Conservation (phyloP, 2,329 filamentous ascomycete species). For the Colletotrichum falcatum region DNA sequence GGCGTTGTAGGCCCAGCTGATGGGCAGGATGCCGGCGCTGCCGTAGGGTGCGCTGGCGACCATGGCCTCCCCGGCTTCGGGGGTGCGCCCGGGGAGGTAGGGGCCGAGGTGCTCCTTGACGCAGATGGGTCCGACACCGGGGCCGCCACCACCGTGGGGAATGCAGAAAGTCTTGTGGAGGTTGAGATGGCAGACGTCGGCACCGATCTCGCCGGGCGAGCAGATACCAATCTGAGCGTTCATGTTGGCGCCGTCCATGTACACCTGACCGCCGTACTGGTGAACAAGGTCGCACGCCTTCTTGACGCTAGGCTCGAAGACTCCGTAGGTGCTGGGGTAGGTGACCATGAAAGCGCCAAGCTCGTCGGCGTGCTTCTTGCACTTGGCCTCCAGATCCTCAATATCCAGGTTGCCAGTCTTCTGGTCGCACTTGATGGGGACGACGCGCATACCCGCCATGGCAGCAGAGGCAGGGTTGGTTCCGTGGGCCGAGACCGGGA, state of each 20-base stretch:
- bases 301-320: conserved; percentile 92
- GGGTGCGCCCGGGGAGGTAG: conserved; percentile 73
- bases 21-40: conserved; percentile 91
- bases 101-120: conserved; percentile 84
- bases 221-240: conserved; percentile 97
- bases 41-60: conserved; percentile 88
- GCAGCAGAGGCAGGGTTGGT: conserved; percentile 96
- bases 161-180: conserved; percentile 99
- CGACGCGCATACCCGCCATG: conserved; percentile 95
- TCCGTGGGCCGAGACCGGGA: conserved; percentile 94
- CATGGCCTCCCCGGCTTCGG: conserved; percentile 59
- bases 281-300: conserved; percentile 89
- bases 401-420: conserved; percentile 92
- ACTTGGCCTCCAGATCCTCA: conserved; percentile 86
- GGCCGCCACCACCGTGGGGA: conserved; percentile 93
- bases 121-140: conserved; percentile 93
- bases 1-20: conserved; percentile 95
- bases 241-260: conserved; percentile 99
- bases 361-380: conserved; percentile 86
- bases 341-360: conserved; percentile 97
- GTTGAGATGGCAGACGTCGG: conserved; percentile 96
- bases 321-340: conserved; percentile 94
- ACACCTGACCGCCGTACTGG: conserved; percentile 89
- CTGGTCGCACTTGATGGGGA: conserved; percentile 89
- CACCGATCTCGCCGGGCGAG: conserved; percentile 93